phyloP scores from a whole-genome alignment of 257 asterid genomes.

The Nicotiana otophora region DNA sequence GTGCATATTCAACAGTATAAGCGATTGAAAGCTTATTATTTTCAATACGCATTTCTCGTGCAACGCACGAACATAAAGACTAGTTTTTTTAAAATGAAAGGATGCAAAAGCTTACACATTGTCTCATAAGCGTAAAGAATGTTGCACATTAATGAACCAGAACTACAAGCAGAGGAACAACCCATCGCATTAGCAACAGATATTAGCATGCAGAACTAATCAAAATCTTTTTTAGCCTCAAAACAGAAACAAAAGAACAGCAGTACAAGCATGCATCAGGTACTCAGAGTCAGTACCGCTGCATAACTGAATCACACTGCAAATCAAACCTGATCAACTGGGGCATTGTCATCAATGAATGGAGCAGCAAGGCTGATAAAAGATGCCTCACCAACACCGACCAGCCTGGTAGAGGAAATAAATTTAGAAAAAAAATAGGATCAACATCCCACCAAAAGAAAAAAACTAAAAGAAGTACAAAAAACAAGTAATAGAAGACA shows the following conservation, averaged over 20 bases:
- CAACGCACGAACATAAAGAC: no score
- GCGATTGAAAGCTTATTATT: no score
- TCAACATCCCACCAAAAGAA: not conserved
- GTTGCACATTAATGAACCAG: not conserved
- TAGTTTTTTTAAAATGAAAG: not conserved
- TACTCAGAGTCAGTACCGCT: not conserved
- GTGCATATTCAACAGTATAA: no score
- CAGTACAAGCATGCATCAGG: not conserved
- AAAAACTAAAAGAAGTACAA: not conserved
- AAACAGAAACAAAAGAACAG: not conserved
- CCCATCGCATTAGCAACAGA: not conserved
- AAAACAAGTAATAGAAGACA: not conserved
- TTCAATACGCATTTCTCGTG: no score
- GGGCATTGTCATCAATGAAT: constrained; percentile 97
- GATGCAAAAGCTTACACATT: not conserved
- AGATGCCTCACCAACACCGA: constrained; percentile 99
- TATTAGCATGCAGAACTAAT: not conserved
- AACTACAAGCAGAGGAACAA: not conserved
- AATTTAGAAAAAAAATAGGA: constrained; percentile 7
- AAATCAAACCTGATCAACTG: constrained; percentile 59
- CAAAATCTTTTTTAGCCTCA: not conserved
- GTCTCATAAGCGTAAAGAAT: not conserved
- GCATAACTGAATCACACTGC: not conserved
- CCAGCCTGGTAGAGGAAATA: constrained; percentile 51
- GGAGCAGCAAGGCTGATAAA: constrained; percentile 98